Evolutionary conservation across 768 basidiomycete species (phyloP).

Genomic region (Macrolepiota dolichaula): DNA sequence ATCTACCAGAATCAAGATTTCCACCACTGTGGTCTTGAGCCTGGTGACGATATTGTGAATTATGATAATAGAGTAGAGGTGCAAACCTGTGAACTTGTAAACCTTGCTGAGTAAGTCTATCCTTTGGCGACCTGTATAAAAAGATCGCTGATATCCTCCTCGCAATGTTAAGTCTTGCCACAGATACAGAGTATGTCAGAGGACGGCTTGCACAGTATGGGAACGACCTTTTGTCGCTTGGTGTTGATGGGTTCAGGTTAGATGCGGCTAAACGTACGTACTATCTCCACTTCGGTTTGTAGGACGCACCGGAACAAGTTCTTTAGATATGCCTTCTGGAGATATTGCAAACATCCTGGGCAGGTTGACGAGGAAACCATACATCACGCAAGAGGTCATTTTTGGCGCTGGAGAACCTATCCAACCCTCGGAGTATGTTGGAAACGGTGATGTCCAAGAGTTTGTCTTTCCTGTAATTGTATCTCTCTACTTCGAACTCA

Average conservation of each 20-base stretch:
- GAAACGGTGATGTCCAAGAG: slow-evolving; percentile 69
- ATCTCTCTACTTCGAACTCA: not conserved
- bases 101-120: slow-evolving; percentile 47
- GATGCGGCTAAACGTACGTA: slow-evolving; percentile 64
- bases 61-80: slow-evolving; percentile 53
- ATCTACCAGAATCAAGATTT: slow-evolving; percentile 51
- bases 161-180: slow-evolving; percentile 46
- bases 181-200: slow-evolving; percentile 61
- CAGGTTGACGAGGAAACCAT: slow-evolving; percentile 38
- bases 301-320: not conserved
- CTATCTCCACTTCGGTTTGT: not conserved
- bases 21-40: slow-evolving; percentile 59
- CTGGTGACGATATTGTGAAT: slow-evolving; percentile 51
- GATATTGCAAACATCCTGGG: slow-evolving; percentile 55
- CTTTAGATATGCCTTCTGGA: slow-evolving; percentile 46
- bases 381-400: slow-evolving; percentile 66
- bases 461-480: slow-evolving; percentile 17
- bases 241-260: slow-evolving; percentile 58
- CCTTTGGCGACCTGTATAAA: not conserved
- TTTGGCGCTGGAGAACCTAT: slow-evolving; percentile 49
- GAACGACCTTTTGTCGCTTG: slow-evolving; percentile 60
- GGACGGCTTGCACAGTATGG: slow-evolving; percentile 48
- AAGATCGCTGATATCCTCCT: not conserved
- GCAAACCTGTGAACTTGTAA: slow-evolving; percentile 50
- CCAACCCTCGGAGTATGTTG: slow-evolving; percentile 53